Conservation (phyloP, 2,329 filamentous ascomycete species). For the Fonsecaea pedrosoi region DNA sequence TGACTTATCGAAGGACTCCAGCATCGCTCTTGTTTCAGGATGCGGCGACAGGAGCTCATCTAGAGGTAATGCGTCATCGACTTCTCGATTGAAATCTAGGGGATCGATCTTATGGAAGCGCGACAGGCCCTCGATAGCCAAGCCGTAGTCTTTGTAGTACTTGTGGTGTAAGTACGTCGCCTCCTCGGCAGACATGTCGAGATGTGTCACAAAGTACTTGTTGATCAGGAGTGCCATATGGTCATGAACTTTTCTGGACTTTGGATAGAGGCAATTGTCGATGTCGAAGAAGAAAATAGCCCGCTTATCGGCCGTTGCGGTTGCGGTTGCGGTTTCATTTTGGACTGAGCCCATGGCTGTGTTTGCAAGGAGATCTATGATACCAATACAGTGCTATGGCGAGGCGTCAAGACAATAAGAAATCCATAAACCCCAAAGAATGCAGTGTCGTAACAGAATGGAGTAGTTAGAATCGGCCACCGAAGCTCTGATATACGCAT, state of each 20-base stretch:
- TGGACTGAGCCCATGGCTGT: slow-evolving; percentile 29
- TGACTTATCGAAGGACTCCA: slow-evolving; percentile 79
- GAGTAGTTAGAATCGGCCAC: slow-evolving; percentile 6
- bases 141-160: slow-evolving; percentile 94
- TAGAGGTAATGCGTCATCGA: slow-evolving; percentile 91
- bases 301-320: slow-evolving; percentile 23
- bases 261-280: slow-evolving; percentile 95
- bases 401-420: background rate
- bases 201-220: slow-evolving; percentile 69
- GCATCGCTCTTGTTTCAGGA: slow-evolving; percentile 72
- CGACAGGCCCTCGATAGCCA: slow-evolving; percentile 95
- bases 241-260: slow-evolving; percentile 83
- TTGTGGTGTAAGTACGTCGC: slow-evolving; percentile 85
- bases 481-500: background rate
- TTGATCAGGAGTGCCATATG: slow-evolving; percentile 86
- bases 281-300: slow-evolving; percentile 83
- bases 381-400: background rate
- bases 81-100: slow-evolving; percentile 89
- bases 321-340: background rate
- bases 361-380: slow-evolving; percentile 11
- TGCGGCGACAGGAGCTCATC: slow-evolving; percentile 83
- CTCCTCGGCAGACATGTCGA: slow-evolving; percentile 75
- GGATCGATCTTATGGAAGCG: slow-evolving; percentile 95
- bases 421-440: slow-evolving; percentile 1
- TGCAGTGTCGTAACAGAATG: background rate